phyloP scores from a whole-genome alignment of 2,329 filamentous ascomycete genomes.

The Colletotrichum cordylinicola region DNA sequence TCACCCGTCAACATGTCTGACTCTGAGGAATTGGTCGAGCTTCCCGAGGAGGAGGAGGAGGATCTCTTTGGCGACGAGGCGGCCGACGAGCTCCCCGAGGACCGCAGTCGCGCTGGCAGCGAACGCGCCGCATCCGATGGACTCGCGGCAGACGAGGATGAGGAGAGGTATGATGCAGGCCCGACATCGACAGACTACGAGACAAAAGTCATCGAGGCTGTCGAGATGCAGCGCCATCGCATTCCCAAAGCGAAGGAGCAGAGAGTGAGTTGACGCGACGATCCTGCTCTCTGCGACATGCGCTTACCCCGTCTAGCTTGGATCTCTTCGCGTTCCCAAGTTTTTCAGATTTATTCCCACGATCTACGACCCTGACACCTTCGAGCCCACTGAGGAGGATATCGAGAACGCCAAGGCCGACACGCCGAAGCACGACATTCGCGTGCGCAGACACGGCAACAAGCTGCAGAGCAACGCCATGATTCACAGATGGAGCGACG shows the following conservation, averaged over 20 bases:
- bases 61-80: slow-evolving; percentile 66
- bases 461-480: slow-evolving; percentile 77
- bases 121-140: slow-evolving; percentile 65
- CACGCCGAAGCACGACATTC: slow-evolving; percentile 68
- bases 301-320: slow-evolving; percentile 55
- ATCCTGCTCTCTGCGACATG: not conserved
- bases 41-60: slow-evolving; percentile 59
- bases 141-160: slow-evolving; percentile 47
- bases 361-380: slow-evolving; percentile 70
- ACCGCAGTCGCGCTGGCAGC: slow-evolving; percentile 60
- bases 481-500: slow-evolving; percentile 80
- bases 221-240: slow-evolving; percentile 71
- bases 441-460: slow-evolving; percentile 72
- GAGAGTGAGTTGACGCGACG: slow-evolving; percentile 55
- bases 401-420: slow-evolving; percentile 58
- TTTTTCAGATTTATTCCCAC: slow-evolving; percentile 75
- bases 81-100: slow-evolving; percentile 66
- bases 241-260: slow-evolving; percentile 75
- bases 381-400: slow-evolving; percentile 64
- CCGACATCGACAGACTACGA: slow-evolving; percentile 37
- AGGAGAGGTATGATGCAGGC: slow-evolving; percentile 49
- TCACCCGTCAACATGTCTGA: slow-evolving; percentile 53
- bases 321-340: slow-evolving; percentile 72
- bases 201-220: slow-evolving; percentile 65
- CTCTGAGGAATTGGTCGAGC: slow-evolving; percentile 58